Percentiles rank a stretch among this genome's conserved stretches.
Conservation (phyloP, 805 yeast species). For the Candida golubevii region DNA sequence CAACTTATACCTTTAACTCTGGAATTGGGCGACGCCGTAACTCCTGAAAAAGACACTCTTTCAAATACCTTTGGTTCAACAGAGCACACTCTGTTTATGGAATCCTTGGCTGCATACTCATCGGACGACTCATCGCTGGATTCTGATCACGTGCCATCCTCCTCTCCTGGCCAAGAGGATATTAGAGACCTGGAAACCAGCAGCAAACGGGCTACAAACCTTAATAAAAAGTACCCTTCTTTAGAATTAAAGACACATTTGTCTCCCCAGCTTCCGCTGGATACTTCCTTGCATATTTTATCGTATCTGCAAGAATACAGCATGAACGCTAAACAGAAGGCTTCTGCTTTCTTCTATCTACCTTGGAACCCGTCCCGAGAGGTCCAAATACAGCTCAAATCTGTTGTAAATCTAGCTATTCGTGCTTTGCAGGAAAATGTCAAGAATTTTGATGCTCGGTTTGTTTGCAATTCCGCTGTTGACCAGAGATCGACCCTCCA, state of each 20-base stretch:
- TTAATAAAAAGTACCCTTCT: neutral
- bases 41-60: too few relatives aligned
- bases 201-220: neutral
- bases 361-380: conserved; percentile 18
- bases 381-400: conserved; percentile 1
- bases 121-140: conserved; percentile 13
- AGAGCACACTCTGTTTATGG: conserved; percentile 3
- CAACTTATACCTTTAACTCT: too few relatives aligned
- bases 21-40: too few relatives aligned
- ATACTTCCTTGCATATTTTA: neutral
- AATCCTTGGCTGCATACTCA: conserved; percentile 14
- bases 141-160: conserved; percentile 4
- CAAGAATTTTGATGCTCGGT: conserved; percentile 6
- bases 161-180: neutral
- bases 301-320: conserved; percentile 20
- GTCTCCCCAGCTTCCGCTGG: neutral
- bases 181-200: neutral
- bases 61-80: neutral
- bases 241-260: too few relatives aligned
- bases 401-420: conserved; percentile 4
- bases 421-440: neutral
- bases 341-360: conserved; percentile 14
- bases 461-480: conserved; percentile 4
- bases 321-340: conserved; percentile 14
- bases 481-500: conserved; percentile 3